A percentile compares a stretch with the other conserved stretches of the same genome.
Conservation (phyloP, 257 asterid species). For the Capsicum pubescens region DNA sequence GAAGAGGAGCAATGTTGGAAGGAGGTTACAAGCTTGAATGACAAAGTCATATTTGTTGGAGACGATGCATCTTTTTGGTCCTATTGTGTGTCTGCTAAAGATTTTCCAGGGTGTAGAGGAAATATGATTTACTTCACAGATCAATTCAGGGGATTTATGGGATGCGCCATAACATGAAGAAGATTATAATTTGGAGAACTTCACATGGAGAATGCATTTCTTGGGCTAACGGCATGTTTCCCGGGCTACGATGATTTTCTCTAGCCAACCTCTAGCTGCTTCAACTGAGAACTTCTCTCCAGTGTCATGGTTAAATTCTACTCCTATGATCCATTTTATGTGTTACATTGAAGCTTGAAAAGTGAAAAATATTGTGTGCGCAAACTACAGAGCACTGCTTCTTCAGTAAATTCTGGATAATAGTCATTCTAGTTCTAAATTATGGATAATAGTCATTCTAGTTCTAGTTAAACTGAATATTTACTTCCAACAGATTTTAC, state of each 20-base stretch:
- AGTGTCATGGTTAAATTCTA: neutral
- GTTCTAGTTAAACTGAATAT: neutral
- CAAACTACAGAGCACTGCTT: neutral
- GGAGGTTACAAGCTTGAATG: conserved; percentile 1
- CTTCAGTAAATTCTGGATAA: neutral
- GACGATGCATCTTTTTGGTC: conserved; percentile 23
- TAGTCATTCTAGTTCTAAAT: neutral
- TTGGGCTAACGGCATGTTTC: conserved; percentile 12
- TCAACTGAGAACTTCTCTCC: neutral
- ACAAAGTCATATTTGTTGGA: conserved; percentile 20
- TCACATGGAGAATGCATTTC: neutral
- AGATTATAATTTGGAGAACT: conserved; percentile 12
- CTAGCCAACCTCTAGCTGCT: conserved; percentile 8
- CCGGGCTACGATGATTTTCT: conserved; percentile 17
- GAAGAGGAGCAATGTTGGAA: conserved; percentile 5
- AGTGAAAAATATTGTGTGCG: neutral
- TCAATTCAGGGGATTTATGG: conserved; percentile 8
- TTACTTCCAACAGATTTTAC: neutral
- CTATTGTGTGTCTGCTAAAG: conserved; percentile 18
- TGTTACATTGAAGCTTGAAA: conserved; percentile 6
- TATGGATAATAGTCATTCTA: neutral
- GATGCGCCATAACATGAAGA: neutral
- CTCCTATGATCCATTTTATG: neutral
- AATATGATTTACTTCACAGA: neutral
- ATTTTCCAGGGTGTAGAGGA: conserved; percentile 20